Base-by-base conservation (phyloP, 2,329 filamentous ascomycete genomes). In the Nothopassalora personata region DNA sequence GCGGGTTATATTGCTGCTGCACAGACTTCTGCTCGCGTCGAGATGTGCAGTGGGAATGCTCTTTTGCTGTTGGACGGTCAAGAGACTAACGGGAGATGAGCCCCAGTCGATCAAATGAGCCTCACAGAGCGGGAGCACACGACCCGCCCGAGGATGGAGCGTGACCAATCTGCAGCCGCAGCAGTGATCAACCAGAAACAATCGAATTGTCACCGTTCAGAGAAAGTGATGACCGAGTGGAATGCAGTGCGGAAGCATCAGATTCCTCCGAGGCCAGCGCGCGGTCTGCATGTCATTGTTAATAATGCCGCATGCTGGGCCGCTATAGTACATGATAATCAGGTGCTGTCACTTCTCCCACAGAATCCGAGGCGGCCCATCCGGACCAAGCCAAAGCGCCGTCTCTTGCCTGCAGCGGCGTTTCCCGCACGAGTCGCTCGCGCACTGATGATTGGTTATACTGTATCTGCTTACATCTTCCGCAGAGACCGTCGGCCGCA, bases 21-120 rank as follows among this genome's bases (percentile, higher is more conserved):
- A 51, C 49, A 51, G 30, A 51, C n/a, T 51, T 34, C 30, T 51
- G 30, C 49, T 51, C 49, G 49, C 49, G 49, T 51, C 30, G 27
- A 3, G n/a, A 27, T 27, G 46, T 28, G 18, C 19, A 19, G 7
- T 43, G 13, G 9, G 8, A 13, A 43, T 43, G 11, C 13, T 43
- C 39, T 15, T n/a, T 43, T 4, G 46, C 46, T 28, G 23, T 1
- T 49, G 19, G 46, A 5, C n/a, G 33, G 27, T 9, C 7, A n/a
- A 51, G 30, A 51, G 30, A 51, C 28, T 50, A 50, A 23, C 19
- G 19, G n/a, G 49, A 43, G 39, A 15, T n/a, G 39, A n/a, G n/a
- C 39, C 39, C 15, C 39, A 23, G 39, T 43, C 39, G 39, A 43
- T 43, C 39, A 15, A 43, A 15, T 43, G n/a, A n/a, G 31, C 31